Percentiles rank a stretch among this genome's conserved stretches.
These are phyloP conservation scores for Phytopythium sindhum DNA, from an alignment of 352 stramenopile genomes.

Conservation along the genomic window DNA sequence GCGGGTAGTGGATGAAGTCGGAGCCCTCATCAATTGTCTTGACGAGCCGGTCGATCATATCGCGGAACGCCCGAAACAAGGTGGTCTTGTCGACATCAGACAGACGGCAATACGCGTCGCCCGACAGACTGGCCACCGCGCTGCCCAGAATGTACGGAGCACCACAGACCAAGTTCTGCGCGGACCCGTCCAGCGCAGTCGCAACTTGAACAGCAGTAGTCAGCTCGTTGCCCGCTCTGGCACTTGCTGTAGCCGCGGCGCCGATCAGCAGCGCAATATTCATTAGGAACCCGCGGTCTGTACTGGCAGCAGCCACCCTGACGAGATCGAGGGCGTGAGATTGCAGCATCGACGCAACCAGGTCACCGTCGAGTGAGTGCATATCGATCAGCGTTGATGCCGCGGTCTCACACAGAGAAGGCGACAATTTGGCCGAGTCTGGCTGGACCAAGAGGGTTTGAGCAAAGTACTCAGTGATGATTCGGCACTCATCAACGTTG, in stretches of 20 bases:
- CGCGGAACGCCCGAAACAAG: conserved; percentile 25
- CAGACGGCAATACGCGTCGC: conserved; percentile 1
- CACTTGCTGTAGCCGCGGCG: not conserved
- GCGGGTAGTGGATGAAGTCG: conserved; percentile 30
- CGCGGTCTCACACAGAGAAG: conserved; percentile 30
- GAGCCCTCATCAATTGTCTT: conserved; percentile 24
- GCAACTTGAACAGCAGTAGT: not conserved
- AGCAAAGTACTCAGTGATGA: conserved; percentile 48
- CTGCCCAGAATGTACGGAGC: conserved; percentile 40
- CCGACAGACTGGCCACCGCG: conserved; percentile 13
- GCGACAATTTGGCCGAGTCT: not conserved
- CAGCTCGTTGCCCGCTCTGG: not conserved
- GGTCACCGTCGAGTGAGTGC: conserved; percentile 20
- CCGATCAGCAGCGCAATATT: conserved; percentile 35
- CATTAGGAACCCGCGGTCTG: conserved; percentile 30
- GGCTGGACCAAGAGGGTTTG: conserved; percentile 33
- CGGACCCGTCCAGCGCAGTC: not conserved
- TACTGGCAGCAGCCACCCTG: conserved; percentile 16
- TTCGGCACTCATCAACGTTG: conserved; percentile 18
- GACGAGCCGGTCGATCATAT: conserved; percentile 24
- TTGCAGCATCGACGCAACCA: conserved; percentile 25
- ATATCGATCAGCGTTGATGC: conserved; percentile 35
- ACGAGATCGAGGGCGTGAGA: conserved; percentile 19
- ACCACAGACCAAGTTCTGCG: conserved; percentile 12
- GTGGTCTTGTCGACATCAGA: conserved; percentile 17